phyloP scores from a whole-genome alignment of 2,329 filamentous ascomycete species.

The Fusarium staphyleae region DNA sequence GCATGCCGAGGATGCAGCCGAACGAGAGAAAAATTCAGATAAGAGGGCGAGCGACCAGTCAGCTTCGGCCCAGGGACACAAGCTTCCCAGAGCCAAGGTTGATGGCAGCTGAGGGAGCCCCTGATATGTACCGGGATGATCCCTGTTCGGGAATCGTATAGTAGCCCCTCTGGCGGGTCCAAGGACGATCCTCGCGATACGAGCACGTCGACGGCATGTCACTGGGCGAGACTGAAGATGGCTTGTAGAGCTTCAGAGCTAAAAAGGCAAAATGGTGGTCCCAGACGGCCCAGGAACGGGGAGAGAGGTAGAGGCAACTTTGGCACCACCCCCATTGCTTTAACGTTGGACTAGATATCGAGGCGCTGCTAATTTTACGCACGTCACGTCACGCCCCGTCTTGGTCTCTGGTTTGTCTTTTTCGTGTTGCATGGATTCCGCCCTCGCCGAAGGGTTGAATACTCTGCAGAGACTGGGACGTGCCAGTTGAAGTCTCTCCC shows the following conservation, averaged over 20 bases:
- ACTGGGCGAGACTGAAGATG: background rate
- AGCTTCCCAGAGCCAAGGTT: constrained; percentile 2
- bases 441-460: background rate
- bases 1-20: constrained; percentile 19
- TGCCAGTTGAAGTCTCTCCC: too few species aligned
- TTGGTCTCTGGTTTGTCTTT: constrained; percentile 1
- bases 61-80: background rate
- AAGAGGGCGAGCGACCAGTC: constrained; percentile 29
- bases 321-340: too few species aligned
- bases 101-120: constrained; percentile 26
- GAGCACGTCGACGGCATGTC: constrained; percentile 10
- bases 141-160: constrained; percentile 18
- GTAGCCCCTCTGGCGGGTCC: background rate
- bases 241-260: background rate
- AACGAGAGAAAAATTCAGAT: constrained; percentile 6
- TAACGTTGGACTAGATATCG: background rate
- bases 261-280: background rate
- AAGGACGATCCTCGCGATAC: constrained; percentile 27
- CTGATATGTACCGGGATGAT: constrained; percentile 24
- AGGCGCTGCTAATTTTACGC: background rate
- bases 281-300: background rate
- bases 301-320: background rate
- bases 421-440: constrained; percentile 3
- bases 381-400: constrained; percentile 2
- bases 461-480: too few species aligned